phyloP scores from a whole-genome alignment of 306 rosid species.

The Begonia peltatifolia region DNA sequence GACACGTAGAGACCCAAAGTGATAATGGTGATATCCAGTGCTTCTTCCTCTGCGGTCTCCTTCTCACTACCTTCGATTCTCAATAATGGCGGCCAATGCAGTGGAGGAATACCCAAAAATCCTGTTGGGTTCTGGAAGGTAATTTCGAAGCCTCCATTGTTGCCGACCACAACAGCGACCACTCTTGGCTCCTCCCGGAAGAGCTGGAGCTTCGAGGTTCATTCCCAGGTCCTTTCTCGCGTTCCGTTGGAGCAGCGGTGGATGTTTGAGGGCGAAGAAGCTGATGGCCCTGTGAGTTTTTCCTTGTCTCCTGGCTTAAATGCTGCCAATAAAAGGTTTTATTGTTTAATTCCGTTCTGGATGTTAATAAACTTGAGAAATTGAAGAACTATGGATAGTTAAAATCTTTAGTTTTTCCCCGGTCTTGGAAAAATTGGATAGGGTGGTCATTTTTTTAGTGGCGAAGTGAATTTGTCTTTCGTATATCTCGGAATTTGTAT shows the following conservation, averaged over 20 bases:
- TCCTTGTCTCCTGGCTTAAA: not conserved
- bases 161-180: conserved; percentile 1
- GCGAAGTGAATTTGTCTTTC: too few species aligned
- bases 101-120: conserved; percentile 2
- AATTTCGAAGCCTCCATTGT: conserved; percentile 4
- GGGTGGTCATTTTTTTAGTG: too few species aligned
- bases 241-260: conserved; percentile 49
- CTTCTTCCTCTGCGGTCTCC: conserved; percentile 8
- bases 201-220: conserved; percentile 21
- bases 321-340: not conserved
- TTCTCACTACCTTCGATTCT: conserved; percentile 4
- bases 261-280: conserved; percentile 64
- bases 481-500: too few species aligned
- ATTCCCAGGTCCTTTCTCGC: conserved; percentile 26
- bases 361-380: too few species aligned
- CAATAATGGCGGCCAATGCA: conserved; percentile 1
- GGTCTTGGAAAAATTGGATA: too few species aligned
- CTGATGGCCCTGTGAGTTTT: conserved; percentile 55
- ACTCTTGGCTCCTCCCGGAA: conserved; percentile 1
- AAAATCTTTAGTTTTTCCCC: too few species aligned
- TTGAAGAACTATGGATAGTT: too few species aligned
- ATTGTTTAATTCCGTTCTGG: too few species aligned
- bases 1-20: not conserved
- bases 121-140: conserved; percentile 3
- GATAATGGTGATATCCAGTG: conserved; percentile 12